phyloP scores from a whole-genome alignment of 1,284 basidiomycete species.

The Pascua sp. region DNA sequence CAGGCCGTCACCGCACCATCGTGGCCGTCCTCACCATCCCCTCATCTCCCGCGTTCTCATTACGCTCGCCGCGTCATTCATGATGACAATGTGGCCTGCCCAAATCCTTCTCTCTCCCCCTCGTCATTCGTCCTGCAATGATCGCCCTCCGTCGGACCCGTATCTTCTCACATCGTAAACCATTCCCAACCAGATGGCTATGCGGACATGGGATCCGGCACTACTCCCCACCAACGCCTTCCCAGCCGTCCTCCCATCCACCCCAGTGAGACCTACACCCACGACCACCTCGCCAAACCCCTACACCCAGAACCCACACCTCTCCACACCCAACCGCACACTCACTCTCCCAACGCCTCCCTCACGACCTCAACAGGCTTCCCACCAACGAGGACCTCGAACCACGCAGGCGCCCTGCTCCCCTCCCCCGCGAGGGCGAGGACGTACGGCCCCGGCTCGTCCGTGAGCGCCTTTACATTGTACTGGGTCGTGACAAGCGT shows the following conservation, averaged over 20 bases:
- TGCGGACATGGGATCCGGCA: not conserved
- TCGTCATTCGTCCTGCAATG: no score
- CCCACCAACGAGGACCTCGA: slow-evolving; percentile 65
- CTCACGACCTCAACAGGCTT: slow-evolving; percentile 54
- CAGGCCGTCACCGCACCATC: no score
- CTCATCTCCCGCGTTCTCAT: no score
- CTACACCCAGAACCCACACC: not conserved
- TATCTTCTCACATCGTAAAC: no score
- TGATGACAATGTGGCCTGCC: no score
- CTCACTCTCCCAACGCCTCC: slow-evolving; percentile 23
- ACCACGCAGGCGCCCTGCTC: slow-evolving; percentile 66
- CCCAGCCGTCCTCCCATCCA: not conserved
- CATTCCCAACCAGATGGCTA: not conserved
- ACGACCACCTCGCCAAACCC: no score
- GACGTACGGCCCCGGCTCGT: slow-evolving; percentile 63
- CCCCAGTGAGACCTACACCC: not conserved
- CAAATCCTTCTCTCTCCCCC: no score
- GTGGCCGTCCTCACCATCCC: no score
- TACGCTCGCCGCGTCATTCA: no score
- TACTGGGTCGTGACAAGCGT: slow-evolving; percentile 83
- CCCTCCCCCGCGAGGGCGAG: slow-evolving; percentile 66
- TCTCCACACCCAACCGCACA: slow-evolving; percentile 19
- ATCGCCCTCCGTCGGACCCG: no score
- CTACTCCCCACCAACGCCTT: no score
- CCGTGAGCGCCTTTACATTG: slow-evolving; percentile 68